Evolutionary conservation across 306 rosid genomes (phyloP).

Genomic region (Hippophae tibetana): DNA sequence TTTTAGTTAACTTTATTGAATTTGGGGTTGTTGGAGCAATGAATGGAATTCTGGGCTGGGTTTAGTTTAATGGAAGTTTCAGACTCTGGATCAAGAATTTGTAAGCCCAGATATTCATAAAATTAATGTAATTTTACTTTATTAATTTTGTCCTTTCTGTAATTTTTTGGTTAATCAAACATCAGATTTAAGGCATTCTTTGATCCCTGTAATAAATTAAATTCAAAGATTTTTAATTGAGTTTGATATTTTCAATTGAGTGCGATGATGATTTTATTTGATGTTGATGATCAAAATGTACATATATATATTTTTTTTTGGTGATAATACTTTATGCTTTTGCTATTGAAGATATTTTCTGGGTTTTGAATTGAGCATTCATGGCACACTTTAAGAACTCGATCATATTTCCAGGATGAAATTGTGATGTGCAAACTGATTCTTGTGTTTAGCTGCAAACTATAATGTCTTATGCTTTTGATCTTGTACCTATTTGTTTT

Average conservation of each 20-base stretch:
- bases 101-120: conserved; percentile 12
- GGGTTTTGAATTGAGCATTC: conserved; percentile 13
- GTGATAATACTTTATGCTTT: neutral
- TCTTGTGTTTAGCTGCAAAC: conserved; percentile 1
- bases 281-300: neutral
- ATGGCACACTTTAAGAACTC: neutral
- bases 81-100: conserved; percentile 20
- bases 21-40: conserved; percentile 9
- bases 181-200: conserved; percentile 15
- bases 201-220: conserved; percentile 6
- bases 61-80: conserved; percentile 10
- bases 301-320: neutral
- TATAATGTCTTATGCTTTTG: neutral
- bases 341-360: conserved; percentile 7
- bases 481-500: neutral
- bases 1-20: conserved; percentile 2
- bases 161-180: conserved; percentile 12
- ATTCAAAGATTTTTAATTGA: conserved; percentile 4
- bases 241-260: neutral
- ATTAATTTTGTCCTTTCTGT: conserved; percentile 9
- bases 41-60: conserved; percentile 23
- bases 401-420: conserved; percentile 14
- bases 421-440: conserved; percentile 23
- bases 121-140: neutral
- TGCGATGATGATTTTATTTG: neutral